Percentiles rank a stretch among this genome's conserved stretches.
These are phyloP conservation scores for Schoenoplectus tabernaemontani DNA, from an alignment of 202 grass and related monocot species.

Conservation along the genomic window DNA sequence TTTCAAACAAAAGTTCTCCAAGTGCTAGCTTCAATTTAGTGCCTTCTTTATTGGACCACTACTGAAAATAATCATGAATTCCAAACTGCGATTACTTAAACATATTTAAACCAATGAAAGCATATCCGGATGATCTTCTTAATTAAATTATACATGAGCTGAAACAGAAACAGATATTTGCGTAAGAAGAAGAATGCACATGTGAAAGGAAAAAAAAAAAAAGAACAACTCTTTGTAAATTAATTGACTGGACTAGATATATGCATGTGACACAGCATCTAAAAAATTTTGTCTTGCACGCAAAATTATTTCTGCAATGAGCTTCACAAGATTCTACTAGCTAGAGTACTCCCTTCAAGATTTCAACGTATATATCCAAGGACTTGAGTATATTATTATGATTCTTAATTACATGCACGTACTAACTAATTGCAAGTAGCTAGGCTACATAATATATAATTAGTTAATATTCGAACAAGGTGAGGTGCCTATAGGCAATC, in stretches of 20 bases:
- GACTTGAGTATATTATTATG: too few species aligned
- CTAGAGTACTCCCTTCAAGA: neutral
- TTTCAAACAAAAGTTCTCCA: constrained; percentile 14
- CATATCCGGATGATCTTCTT: neutral
- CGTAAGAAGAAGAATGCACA: neutral
- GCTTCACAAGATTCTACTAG: neutral
- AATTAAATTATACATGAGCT: too few species aligned
- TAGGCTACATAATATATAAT: too few species aligned
- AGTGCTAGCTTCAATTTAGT: neutral
- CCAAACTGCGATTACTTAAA: neutral
- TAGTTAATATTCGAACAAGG: too few species aligned
- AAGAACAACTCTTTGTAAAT: neutral
- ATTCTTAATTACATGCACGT: too few species aligned
- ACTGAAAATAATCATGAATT: constrained; percentile 11
- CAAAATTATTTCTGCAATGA: neutral
- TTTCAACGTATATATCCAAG: too few species aligned
- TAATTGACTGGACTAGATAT: constrained; percentile 4
- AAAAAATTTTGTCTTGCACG: neutral
- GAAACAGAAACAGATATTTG: too few species aligned
- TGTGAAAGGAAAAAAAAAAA: neutral
- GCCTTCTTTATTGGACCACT: constrained; percentile 18
- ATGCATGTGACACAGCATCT: constrained; percentile 9
- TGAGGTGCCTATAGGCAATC: too few species aligned
- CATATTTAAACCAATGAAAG: constrained; percentile 7
- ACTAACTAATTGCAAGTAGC: too few species aligned